A percentile compares a stretch with the other conserved stretches of the same genome.
Conservation (phyloP, 305 asterid species). For the Lippia alba region DNA sequence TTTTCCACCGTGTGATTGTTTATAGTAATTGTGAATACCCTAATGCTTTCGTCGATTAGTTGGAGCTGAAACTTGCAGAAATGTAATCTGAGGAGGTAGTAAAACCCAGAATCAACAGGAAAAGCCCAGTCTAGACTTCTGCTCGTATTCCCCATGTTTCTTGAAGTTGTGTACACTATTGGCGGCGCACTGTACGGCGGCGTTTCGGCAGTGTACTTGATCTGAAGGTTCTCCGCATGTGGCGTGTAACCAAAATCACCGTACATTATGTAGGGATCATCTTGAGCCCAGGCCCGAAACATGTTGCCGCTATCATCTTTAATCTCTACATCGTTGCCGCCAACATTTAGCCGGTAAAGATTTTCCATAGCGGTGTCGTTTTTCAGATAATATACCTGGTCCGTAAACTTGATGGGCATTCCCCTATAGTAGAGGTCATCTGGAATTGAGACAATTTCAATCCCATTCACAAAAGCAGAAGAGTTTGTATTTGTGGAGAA, state of each 20-base stretch:
- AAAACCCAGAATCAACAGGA: too few relatives aligned
- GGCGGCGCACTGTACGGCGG: neutral
- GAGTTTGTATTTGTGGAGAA: too few relatives aligned
- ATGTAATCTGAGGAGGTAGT: neutral
- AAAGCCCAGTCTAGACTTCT: too few relatives aligned
- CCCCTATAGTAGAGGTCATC: neutral
- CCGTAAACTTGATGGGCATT: too few relatives aligned
- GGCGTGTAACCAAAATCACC: neutral
- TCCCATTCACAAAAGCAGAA: conserved; percentile 38
- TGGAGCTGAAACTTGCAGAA: neutral
- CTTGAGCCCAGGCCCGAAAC: conserved; percentile 39
- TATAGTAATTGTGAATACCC: neutral
- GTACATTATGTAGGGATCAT: conserved; percentile 10
- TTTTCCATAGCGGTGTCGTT: conserved; percentile 45
- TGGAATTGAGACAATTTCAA: conserved; percentile 51
- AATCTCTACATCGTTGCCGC: conserved; percentile 28
- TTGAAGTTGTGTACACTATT: neutral
- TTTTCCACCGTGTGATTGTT: neutral
- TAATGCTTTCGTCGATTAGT: neutral
- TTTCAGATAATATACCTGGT: neutral
- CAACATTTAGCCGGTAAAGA: conserved; percentile 53
- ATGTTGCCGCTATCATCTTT: conserved; percentile 48
- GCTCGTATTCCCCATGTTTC: neutral
- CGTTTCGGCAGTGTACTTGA: conserved; percentile 12
- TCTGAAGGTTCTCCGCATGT: neutral